Conservation (phyloP, 306 rosid species). For the Dryas alaskensis region DNA sequence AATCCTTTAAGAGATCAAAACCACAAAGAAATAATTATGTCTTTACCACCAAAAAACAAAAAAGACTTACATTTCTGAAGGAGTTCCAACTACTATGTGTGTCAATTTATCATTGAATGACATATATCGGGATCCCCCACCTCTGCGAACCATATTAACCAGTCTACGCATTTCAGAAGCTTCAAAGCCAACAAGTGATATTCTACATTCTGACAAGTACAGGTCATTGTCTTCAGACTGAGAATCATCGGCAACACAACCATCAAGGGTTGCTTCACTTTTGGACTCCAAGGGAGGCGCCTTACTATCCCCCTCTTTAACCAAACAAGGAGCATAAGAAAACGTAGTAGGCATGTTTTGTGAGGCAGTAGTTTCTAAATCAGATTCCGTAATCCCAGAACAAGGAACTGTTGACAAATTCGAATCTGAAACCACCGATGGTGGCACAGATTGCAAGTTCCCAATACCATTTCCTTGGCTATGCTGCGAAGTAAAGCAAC, state of each 20-base stretch:
- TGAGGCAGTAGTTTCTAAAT: conserved; percentile 58
- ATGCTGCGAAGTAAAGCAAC: conserved; percentile 41
- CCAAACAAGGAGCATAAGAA: conserved; percentile 39
- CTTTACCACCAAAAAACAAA: conserved; percentile 10
- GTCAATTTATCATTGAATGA: conserved; percentile 70
- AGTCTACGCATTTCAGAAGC: conserved; percentile 81
- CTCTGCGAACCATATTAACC: conserved; percentile 79
- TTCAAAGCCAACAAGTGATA: conserved; percentile 75
- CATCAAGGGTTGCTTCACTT: conserved; percentile 45
- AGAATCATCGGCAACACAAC: conserved; percentile 76
- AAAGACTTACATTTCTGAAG: conserved; percentile 68
- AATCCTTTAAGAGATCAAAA: conserved; percentile 17
- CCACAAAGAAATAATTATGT: conserved; percentile 3
- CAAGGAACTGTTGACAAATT: conserved; percentile 37
- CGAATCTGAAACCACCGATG: conserved; percentile 52
- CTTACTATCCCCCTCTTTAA: conserved; percentile 46
- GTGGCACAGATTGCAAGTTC: conserved; percentile 49
- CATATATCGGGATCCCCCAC: conserved; percentile 88
- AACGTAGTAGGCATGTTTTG: conserved; percentile 37
- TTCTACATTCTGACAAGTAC: conserved; percentile 85
- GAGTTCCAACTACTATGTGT: conserved; percentile 79
- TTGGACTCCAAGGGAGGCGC: conserved; percentile 38
- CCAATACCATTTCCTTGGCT: conserved; percentile 58
- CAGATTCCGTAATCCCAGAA: conserved; percentile 47
- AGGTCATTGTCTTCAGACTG: conserved; percentile 78